phyloP scores from a whole-genome alignment of 768 basidiomycete species.

The Mycena pura region DNA sequence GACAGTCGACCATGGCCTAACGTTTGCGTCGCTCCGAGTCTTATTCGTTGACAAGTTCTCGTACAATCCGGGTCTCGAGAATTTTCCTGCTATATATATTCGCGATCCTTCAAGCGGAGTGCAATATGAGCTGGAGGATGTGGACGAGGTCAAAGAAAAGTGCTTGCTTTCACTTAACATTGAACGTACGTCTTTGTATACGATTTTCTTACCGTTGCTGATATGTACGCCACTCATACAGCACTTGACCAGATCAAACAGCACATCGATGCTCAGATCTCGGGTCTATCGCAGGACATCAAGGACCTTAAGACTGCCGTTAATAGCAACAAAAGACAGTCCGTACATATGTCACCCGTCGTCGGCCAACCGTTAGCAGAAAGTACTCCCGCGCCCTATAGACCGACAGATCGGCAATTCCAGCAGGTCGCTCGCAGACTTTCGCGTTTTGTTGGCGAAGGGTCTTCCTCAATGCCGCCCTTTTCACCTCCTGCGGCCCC shows the following conservation, averaged over 20 bases:
- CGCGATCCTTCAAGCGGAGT: constrained; percentile 92
- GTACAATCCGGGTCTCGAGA: constrained; percentile 90
- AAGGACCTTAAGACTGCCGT: constrained; percentile 84
- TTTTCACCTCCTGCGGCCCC: constrained; percentile 30
- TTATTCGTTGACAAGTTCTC: constrained; percentile 95
- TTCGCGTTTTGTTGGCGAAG: constrained; percentile 70
- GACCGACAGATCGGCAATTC: constrained; percentile 81
- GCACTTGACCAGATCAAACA: constrained; percentile 99
- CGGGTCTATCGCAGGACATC: constrained; percentile 82
- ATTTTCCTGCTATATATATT: constrained; percentile 95
- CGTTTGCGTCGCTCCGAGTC: constrained; percentile 78
- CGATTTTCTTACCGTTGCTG: neutral
- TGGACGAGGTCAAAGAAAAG: constrained; percentile 89
- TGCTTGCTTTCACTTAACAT: constrained; percentile 92
- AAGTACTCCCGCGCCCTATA: constrained; percentile 65
- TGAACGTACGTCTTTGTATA: constrained; percentile 74
- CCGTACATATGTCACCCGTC: constrained; percentile 53
- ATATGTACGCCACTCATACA: constrained; percentile 41
- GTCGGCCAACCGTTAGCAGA: constrained; percentile 65
- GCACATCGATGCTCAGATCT: constrained; percentile 94
- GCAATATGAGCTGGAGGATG: constrained; percentile 94
- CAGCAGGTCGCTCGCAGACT: constrained; percentile 75
- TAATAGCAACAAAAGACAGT: constrained; percentile 56
- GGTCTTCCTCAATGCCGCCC: constrained; percentile 33
- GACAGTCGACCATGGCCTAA: constrained; percentile 69